Conservation (phyloP, 2,329 filamentous ascomycete genomes). For the Trichoderma aggressivum region DNA sequence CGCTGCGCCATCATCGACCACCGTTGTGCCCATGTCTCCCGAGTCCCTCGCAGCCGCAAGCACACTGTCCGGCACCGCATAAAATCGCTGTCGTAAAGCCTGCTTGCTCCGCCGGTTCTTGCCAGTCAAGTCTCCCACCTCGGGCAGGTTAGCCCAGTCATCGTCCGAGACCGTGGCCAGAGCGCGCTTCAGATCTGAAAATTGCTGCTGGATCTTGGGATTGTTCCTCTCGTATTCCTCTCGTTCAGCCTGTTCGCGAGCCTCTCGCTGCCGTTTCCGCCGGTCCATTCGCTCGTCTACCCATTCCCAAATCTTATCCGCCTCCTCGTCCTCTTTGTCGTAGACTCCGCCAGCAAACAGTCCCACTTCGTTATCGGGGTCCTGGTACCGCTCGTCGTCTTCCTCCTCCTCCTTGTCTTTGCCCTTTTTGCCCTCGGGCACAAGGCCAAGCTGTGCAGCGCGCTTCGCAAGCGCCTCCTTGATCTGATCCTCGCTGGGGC, state of each 20-base stretch:
- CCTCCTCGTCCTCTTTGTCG: constrained; percentile 96
- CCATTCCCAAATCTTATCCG: constrained; percentile 90
- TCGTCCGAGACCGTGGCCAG: constrained; percentile 87
- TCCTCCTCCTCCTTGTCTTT: constrained; percentile 69
- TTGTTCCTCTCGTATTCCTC: constrained; percentile 97
- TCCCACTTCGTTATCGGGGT: constrained; percentile 95
- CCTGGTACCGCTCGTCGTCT: constrained; percentile 80
- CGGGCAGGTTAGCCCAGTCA: constrained; percentile 92
- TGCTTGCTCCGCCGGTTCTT: constrained; percentile 86
- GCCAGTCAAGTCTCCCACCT: constrained; percentile 93
- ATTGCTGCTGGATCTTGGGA: constrained; percentile 96
- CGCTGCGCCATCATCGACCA: constrained; percentile 73
- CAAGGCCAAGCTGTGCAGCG: constrained; percentile 75
- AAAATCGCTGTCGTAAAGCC: constrained; percentile 79
- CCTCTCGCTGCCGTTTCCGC: constrained; percentile 87
- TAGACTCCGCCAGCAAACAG: constrained; percentile 94
- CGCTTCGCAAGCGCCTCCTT: constrained; percentile 95
- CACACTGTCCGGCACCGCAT: constrained; percentile 95
- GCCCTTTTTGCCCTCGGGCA: constrained; percentile 65
- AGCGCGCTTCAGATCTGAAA: constrained; percentile 90
- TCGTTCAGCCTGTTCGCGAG: constrained; percentile 82
- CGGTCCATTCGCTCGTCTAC: constrained; percentile 98
- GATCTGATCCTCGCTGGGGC: constrained; percentile 95
- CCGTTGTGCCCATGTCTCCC: constrained; percentile 78
- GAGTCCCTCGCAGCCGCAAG: constrained; percentile 80